Evolutionary conservation across 2,329 filamentous ascomycete genomes (phyloP).

Genomic region (Monosporascus sp.): DNA sequence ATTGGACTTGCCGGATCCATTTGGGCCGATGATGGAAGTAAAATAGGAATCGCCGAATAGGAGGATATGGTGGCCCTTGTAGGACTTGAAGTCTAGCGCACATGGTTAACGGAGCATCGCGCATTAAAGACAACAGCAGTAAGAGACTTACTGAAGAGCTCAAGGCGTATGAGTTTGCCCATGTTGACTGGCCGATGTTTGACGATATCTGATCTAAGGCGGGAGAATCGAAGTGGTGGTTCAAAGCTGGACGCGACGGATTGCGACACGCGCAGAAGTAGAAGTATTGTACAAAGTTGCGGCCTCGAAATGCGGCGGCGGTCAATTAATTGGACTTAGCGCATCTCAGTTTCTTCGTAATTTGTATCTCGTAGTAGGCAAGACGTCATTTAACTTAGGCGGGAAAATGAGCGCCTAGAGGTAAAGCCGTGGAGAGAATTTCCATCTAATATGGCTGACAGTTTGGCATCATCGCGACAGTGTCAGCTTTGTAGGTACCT

Average conservation of each 20-base stretch:
- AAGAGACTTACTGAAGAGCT: slow-evolving; percentile 73
- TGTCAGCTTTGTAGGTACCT: neutral
- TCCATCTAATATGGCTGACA: too few relatives aligned
- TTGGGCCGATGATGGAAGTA: slow-evolving; percentile 97
- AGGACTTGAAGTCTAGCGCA: slow-evolving; percentile 89
- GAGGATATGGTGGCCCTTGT: slow-evolving; percentile 91
- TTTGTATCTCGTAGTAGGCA: neutral
- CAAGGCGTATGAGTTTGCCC: slow-evolving; percentile 93
- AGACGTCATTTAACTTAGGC: neutral
- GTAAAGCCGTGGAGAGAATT: neutral
- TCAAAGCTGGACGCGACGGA: neutral
- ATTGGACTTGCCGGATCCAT: slow-evolving; percentile 99
- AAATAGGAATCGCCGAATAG: slow-evolving; percentile 98
- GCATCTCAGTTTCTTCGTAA: neutral
- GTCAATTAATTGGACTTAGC: neutral
- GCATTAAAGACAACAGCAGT: slow-evolving; percentile 7
- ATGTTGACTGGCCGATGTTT: slow-evolving; percentile 48
- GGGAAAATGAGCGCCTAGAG: neutral
- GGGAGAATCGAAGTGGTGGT: too few relatives aligned
- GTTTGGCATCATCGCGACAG: neutral
- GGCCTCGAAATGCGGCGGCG: neutral
- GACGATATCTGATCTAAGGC: neutral
- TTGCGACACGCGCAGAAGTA: neutral
- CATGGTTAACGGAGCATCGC: slow-evolving; percentile 19
- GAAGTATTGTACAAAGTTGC: neutral